phyloP scores from a whole-genome alignment of 352 stramenopile species.

The Phytopythium montanum region DNA sequence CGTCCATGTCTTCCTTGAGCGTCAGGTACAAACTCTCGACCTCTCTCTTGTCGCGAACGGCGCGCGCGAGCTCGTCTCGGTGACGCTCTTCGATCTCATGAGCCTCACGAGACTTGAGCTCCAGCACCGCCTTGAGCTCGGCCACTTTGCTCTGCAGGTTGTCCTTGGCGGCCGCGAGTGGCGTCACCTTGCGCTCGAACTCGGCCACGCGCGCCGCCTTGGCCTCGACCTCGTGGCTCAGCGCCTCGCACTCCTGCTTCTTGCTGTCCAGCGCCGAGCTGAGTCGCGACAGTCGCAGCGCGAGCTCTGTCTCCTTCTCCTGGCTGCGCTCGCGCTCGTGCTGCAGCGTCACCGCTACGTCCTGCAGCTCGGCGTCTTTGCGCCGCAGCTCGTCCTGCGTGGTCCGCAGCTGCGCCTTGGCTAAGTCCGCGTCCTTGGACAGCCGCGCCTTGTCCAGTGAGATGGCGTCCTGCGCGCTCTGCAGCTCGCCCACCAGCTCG shows the following conservation, averaged over 20 bases:
- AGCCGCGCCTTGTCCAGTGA: slow-evolving; percentile 45
- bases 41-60: slow-evolving; percentile 54
- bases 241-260: slow-evolving; percentile 53
- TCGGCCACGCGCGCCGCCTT: slow-evolving; percentile 41
- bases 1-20: slow-evolving; percentile 54
- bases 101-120: slow-evolving; percentile 37
- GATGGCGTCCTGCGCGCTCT: slow-evolving; percentile 51
- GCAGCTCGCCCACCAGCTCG: slow-evolving; percentile 58
- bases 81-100: slow-evolving; percentile 50
- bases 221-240: slow-evolving; percentile 49
- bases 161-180: slow-evolving; percentile 46
- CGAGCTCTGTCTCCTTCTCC: slow-evolving; percentile 34
- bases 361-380: slow-evolving; percentile 39
- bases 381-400: slow-evolving; percentile 46
- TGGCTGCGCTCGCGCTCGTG: slow-evolving; percentile 20
- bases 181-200: slow-evolving; percentile 56
- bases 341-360: slow-evolving; percentile 19
- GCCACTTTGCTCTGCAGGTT: slow-evolving; percentile 42
- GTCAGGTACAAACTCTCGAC: slow-evolving; percentile 40
- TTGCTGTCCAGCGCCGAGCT: slow-evolving; percentile 42
- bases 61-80: slow-evolving; percentile 41
- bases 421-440: slow-evolving; percentile 42
- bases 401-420: slow-evolving; percentile 31
- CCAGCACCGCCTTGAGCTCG: slow-evolving; percentile 58
- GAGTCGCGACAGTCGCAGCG: slow-evolving; percentile 22